Evolutionary conservation across 352 stramenopile species (phyloP).

Genomic region (Phytophthora podocarpi): DNA sequence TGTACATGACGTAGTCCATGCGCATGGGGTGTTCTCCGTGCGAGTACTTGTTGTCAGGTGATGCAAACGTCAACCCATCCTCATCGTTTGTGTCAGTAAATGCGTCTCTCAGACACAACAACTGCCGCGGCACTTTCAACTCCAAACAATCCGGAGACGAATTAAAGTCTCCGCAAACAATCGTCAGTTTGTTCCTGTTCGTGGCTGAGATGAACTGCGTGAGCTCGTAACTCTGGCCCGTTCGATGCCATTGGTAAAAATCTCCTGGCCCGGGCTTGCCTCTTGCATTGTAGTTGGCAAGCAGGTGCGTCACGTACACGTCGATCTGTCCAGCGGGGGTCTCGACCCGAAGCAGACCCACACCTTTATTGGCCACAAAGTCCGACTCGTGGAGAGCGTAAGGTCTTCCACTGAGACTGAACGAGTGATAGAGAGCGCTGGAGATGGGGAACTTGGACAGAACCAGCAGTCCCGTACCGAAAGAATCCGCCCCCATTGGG

Average conservation of each 20-base stretch:
- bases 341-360: conserved; percentile 68
- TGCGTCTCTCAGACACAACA: conserved; percentile 63
- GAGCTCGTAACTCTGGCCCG: conserved; percentile 76
- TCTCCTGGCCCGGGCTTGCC: conserved; percentile 70
- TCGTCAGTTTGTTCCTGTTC: conserved; percentile 50
- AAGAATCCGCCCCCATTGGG: conserved; percentile 69
- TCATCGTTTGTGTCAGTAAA: conserved; percentile 74
- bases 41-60: conserved; percentile 82
- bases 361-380: conserved; percentile 84
- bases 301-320: conserved; percentile 78
- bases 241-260: conserved; percentile 68
- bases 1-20: conserved; percentile 88
- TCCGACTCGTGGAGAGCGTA: conserved; percentile 83
- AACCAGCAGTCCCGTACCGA: conserved; percentile 78
- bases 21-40: conserved; percentile 83
- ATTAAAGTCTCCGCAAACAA: conserved; percentile 86
- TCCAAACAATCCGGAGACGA: conserved; percentile 79
- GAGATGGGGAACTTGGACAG: conserved; percentile 75
- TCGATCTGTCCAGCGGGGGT: conserved; percentile 64
- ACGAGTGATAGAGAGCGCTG: conserved; percentile 72
- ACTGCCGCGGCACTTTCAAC: conserved; percentile 56
- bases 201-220: conserved; percentile 72
- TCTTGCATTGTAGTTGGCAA: conserved; percentile 83
- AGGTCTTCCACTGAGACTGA: conserved; percentile 73
- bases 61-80: conserved; percentile 74